Evolutionary conservation across 495 filamentous ascomycete genomes (phyloP).

Genomic region (Evansstolkia leycettana): DNA sequence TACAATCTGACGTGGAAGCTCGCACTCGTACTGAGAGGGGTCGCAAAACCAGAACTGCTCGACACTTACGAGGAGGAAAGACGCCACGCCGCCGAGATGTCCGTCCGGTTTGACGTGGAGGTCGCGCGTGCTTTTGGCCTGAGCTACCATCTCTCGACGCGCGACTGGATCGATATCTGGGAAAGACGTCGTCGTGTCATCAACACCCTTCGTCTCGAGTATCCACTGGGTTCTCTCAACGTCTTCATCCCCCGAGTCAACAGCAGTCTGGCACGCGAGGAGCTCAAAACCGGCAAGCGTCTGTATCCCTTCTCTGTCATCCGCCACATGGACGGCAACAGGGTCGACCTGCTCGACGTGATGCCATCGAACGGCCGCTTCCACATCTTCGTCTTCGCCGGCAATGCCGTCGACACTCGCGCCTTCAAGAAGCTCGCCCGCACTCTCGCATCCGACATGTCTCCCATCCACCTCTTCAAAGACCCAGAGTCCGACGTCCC

Average conservation of each 20-base stretch:
- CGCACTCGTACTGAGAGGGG: conserved; percentile 32
- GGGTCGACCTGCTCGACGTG: not conserved
- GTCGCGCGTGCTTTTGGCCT: too few relatives aligned
- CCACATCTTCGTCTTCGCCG: conserved; percentile 1
- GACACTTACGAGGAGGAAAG: not conserved
- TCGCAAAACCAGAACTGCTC: not conserved
- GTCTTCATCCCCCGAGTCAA: too few relatives aligned
- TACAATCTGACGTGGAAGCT: conserved; percentile 47
- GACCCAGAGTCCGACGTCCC: not conserved
- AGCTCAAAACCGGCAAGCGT: not conserved
- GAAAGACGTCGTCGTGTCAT: too few relatives aligned
- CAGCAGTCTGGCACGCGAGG: too few relatives aligned
- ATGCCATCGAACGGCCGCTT: conserved; percentile 1
- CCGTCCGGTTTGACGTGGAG: too few relatives aligned
- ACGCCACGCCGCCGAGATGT: too few relatives aligned
- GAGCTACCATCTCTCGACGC: too few relatives aligned
- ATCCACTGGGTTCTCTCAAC: too few relatives aligned
- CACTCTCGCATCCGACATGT: not conserved
- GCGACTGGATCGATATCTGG: too few relatives aligned
- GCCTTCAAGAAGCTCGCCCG: not conserved
- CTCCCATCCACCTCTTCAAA: not conserved
- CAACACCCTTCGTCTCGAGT: too few relatives aligned
- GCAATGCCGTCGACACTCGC: not conserved
- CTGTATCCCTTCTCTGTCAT: not conserved
- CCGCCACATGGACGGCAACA: conserved; percentile 1